These are phyloP conservation scores for Cytospora paraplurivora DNA, from an alignment of 2,329 filamentous ascomycete genomes.

Conservation along the genomic window DNA sequence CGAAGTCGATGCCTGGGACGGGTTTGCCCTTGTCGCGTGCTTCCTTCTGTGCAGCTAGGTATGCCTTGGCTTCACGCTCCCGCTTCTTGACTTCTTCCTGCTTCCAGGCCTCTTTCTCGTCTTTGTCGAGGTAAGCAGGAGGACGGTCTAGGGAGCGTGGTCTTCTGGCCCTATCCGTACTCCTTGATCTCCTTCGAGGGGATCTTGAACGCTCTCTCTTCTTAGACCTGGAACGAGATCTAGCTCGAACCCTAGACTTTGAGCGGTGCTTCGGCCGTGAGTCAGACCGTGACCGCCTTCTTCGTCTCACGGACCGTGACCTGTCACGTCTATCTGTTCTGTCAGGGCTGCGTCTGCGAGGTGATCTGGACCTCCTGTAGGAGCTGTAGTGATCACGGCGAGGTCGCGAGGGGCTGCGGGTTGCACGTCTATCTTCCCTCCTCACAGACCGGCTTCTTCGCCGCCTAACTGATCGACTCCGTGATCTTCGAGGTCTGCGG, in stretches of 20 bases:
- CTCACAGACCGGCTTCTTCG: conserved; percentile 34
- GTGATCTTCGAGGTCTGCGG: conserved; percentile 31
- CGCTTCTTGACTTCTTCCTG: conserved; percentile 63
- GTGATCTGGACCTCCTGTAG: conserved; percentile 29
- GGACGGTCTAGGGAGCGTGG: conserved; percentile 36
- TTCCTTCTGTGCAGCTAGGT: conserved; percentile 63
- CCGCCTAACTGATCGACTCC: conserved; percentile 35
- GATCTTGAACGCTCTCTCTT: conserved; percentile 27
- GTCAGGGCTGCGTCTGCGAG: conserved; percentile 24
- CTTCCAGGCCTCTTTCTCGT: conserved; percentile 60
- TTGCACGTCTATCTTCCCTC: conserved; percentile 34
- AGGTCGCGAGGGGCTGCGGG: conserved; percentile 35
- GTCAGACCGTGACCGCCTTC: conserved; percentile 20
- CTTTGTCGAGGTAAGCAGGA: conserved; percentile 46
- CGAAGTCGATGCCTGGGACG: conserved; percentile 60
- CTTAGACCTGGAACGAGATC: conserved; percentile 22
- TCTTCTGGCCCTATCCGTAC: conserved; percentile 41
- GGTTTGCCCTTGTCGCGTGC: conserved; percentile 61
- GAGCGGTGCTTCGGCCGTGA: conserved; percentile 20
- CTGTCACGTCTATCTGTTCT: conserved; percentile 22
- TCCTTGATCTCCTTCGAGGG: conserved; percentile 29
- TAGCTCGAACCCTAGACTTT: conserved; percentile 20
- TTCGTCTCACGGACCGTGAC: conserved; percentile 24
- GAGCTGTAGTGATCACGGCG: conserved; percentile 32
- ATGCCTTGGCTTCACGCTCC: conserved; percentile 65